These are phyloP conservation scores for Gamsiella multidivaricata DNA, from an alignment of 192 early-diverging fungal genomes.

Conservation along the genomic window DNA sequence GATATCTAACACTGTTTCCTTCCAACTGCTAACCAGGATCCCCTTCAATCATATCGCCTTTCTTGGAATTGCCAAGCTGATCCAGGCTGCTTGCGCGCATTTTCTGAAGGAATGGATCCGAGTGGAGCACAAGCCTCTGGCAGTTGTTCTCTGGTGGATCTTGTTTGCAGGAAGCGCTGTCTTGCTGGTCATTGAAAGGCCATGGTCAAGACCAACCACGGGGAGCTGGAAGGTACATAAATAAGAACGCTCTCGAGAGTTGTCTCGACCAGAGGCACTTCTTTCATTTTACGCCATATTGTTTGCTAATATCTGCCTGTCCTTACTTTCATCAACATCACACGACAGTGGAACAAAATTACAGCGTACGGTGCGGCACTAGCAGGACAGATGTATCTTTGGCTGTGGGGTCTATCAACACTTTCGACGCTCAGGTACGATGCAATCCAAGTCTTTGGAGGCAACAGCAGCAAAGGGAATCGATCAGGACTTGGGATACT, in stretches of 20 bases:
- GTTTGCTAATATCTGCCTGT: too few species aligned
- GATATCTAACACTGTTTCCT: not conserved
- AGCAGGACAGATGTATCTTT: slow-evolving; percentile 52
- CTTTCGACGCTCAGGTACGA: slow-evolving; percentile 48
- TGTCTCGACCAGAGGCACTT: too few species aligned
- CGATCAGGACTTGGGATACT: too few species aligned
- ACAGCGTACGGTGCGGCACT: slow-evolving; percentile 27
- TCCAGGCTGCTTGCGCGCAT: slow-evolving; percentile 40
- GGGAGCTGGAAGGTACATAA: slow-evolving; percentile 40
- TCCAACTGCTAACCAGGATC: slow-evolving; percentile 12
- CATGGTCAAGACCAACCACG: slow-evolving; percentile 23
- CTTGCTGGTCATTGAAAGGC: slow-evolving; percentile 35
- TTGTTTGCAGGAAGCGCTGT: slow-evolving; percentile 12
- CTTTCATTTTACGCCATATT: too few species aligned
- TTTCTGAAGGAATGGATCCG: slow-evolving; percentile 48
- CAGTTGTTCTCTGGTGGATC: slow-evolving; percentile 28
- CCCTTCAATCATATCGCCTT: slow-evolving; percentile 55
- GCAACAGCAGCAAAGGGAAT: not conserved
- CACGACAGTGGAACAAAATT: slow-evolving; percentile 44
- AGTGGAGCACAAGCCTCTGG: slow-evolving; percentile 34
- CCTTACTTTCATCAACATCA: not conserved
- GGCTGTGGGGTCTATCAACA: slow-evolving; percentile 48
- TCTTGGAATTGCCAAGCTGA: slow-evolving; percentile 46
- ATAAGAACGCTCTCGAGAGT: not conserved
- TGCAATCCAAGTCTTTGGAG: not conserved